phyloP scores from a whole-genome alignment of 768 basidiomycete genomes.

The Udeniomyces megalosporus region DNA sequence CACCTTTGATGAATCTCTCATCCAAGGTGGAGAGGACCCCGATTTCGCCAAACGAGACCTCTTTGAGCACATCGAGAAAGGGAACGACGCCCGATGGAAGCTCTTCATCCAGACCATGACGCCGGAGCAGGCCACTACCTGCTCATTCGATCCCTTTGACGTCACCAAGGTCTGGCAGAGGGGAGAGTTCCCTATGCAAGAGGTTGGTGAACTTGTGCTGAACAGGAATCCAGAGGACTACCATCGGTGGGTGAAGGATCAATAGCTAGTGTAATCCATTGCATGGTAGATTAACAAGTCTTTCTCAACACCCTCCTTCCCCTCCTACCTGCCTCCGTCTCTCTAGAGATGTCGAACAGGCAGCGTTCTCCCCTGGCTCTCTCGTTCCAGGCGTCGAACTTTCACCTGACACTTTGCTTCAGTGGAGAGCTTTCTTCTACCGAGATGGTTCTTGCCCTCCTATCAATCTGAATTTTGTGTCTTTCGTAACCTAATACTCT shows the following conservation, averaged over 20 bases:
- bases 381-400: slow-evolving; percentile 27
- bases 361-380: slow-evolving; percentile 24
- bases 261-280: neutral
- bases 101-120: slow-evolving; percentile 19
- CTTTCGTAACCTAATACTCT: neutral
- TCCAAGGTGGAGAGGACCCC: slow-evolving; percentile 23
- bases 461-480: neutral
- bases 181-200: slow-evolving; percentile 23
- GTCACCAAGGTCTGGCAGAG: slow-evolving; percentile 24
- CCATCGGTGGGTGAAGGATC: slow-evolving; percentile 15
- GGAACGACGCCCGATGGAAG: slow-evolving; percentile 23
- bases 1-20: slow-evolving; percentile 22
- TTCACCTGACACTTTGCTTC: slow-evolving; percentile 25
- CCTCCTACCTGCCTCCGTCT: neutral
- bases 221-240: slow-evolving; percentile 28
- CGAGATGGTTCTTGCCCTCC: neutral
- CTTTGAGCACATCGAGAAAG: slow-evolving; percentile 25
- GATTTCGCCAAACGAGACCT: slow-evolving; percentile 27
- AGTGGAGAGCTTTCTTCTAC: slow-evolving; percentile 26
- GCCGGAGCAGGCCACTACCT: slow-evolving; percentile 22
- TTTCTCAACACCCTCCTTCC: too few species aligned
- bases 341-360: slow-evolving; percentile 25
- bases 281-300: too few species aligned
- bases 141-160: slow-evolving; percentile 25
- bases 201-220: slow-evolving; percentile 22